Percentiles rank a stretch among this genome's conserved stretches.
These are phyloP conservation scores for Mucor indicus DNA, from an alignment of 371 early-diverging fungal genomes.

Conservation along the genomic window DNA sequence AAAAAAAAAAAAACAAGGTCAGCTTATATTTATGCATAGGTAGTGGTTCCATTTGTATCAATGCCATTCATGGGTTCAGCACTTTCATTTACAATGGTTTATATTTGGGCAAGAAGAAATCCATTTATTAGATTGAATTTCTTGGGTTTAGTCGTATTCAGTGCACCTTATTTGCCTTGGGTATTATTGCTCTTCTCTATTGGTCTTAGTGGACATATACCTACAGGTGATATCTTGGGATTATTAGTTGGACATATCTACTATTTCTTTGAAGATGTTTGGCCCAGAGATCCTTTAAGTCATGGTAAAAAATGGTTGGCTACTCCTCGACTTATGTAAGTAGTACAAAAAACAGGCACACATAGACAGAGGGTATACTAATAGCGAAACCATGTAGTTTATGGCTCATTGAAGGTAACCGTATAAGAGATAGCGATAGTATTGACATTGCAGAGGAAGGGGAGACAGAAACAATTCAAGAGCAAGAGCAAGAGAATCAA, in stretches of 20 bases:
- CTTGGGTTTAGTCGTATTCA: constrained; percentile 83
- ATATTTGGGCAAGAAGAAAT: constrained; percentile 95
- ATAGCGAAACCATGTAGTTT: constrained; percentile 4
- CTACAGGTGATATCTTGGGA: constrained; percentile 80
- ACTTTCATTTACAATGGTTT: constrained; percentile 85
- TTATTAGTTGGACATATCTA: constrained; percentile 90
- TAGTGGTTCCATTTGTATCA: constrained; percentile 64
- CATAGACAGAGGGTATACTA: not conserved
- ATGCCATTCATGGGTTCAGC: constrained; percentile 85
- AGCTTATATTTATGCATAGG: too few species aligned
- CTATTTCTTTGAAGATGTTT: constrained; percentile 93
- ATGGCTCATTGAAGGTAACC: constrained; percentile 23
- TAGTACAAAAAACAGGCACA: not conserved
- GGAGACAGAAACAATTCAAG: not conserved
- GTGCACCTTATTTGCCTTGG: constrained; percentile 94
- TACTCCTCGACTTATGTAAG: constrained; percentile 67
- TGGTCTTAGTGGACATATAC: constrained; percentile 67
- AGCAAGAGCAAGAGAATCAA: not conserved
- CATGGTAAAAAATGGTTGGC: constrained; percentile 57
- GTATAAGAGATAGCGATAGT: constrained; percentile 14
- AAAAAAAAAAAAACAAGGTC: too few species aligned
- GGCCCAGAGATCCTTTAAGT: constrained; percentile 74
- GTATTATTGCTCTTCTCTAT: constrained; percentile 83
- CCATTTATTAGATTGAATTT: constrained; percentile 83
- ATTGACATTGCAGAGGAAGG: constrained; percentile 2